Evolutionary conservation across 2,329 filamentous ascomycete genomes (phyloP).

Genomic region (Aspergillus cejpii): DNA sequence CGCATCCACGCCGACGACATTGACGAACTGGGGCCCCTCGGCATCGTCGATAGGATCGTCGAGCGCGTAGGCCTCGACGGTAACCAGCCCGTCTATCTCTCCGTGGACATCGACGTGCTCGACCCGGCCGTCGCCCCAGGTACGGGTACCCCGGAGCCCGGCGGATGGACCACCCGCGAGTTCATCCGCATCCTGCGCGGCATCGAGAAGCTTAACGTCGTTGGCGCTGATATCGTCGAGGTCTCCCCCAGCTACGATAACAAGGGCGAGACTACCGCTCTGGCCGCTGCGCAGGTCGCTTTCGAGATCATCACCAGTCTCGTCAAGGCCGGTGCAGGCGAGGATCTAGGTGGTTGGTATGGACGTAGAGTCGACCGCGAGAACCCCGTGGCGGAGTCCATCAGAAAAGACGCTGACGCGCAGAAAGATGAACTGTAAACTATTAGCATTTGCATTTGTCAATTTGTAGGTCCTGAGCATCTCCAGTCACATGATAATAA

Average conservation of each 20-base stretch:
- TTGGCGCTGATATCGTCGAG: slow-evolving; percentile 87
- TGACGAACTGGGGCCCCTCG: slow-evolving; percentile 68
- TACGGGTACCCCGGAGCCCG: slow-evolving; percentile 82
- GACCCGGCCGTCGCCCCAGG: slow-evolving; percentile 65
- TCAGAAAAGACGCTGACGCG: slow-evolving; percentile 2
- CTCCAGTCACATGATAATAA: no score
- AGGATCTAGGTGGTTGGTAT: slow-evolving; percentile 39
- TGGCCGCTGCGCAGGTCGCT: slow-evolving; percentile 75
- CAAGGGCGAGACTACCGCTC: slow-evolving; percentile 68
- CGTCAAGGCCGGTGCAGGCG: slow-evolving; percentile 40
- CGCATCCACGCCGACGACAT: slow-evolving; percentile 80
- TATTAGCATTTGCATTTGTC: slow-evolving; percentile 8
- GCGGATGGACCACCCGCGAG: slow-evolving; percentile 86
- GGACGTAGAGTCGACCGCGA: slow-evolving; percentile 19
- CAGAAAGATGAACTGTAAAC: slow-evolving; percentile 29
- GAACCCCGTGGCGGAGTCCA: slow-evolving; percentile 20
- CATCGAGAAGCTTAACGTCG: slow-evolving; percentile 73
- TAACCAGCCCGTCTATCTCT: slow-evolving; percentile 72
- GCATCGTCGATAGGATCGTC: slow-evolving; percentile 65
- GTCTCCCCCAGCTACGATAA: slow-evolving; percentile 81
- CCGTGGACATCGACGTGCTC: slow-evolving; percentile 73
- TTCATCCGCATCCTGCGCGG: slow-evolving; percentile 76
- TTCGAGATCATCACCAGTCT: slow-evolving; percentile 72
- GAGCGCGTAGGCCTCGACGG: slow-evolving; percentile 57
- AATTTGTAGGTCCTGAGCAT: neutral